A percentile compares a stretch with the other conserved stretches of the same genome.
These are phyloP conservation scores for Pseudogymnoascus sp. DNA, from an alignment of 2,329 filamentous ascomycete genomes.

Conservation along the genomic window DNA sequence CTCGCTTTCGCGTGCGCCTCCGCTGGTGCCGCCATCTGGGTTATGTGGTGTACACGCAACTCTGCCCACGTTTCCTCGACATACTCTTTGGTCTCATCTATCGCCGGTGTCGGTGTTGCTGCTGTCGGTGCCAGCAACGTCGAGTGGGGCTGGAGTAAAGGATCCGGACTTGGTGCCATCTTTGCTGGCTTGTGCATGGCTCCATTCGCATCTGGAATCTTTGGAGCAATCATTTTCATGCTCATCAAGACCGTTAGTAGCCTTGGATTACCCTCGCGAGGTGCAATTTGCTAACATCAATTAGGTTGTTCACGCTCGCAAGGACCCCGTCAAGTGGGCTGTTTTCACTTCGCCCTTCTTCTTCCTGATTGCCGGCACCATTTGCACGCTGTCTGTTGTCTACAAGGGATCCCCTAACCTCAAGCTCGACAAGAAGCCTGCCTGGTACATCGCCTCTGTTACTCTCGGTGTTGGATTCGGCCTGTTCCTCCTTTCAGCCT, in stretches of 20 bases:
- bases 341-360: conserved; percentile 66
- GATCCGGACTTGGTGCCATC: conserved; percentile 62
- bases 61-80: conserved; percentile 66
- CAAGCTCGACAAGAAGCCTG: conserved; percentile 55
- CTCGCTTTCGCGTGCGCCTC: conserved; percentile 58
- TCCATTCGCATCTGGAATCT: conserved; percentile 55
- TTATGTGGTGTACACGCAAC: conserved; percentile 72
- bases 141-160: conserved; percentile 61
- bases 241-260: conserved; percentile 50
- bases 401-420: conserved; percentile 72
- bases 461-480: conserved; percentile 56
- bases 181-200: conserved; percentile 66
- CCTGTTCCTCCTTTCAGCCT: conserved; percentile 46
- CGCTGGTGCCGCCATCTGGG: conserved; percentile 60
- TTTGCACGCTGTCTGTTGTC: conserved; percentile 69
- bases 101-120: conserved; percentile 62
- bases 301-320: conserved; percentile 56
- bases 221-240: conserved; percentile 61
- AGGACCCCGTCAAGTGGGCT: conserved; percentile 63
- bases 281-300: not conserved
- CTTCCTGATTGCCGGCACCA: conserved; percentile 65
- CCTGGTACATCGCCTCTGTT: conserved; percentile 58
- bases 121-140: conserved; percentile 53
- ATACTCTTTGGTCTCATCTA: conserved; percentile 60
- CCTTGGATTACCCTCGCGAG: not conserved